Percentiles rank a stretch among this genome's conserved stretches.
phyloP scores from a whole-genome alignment of 2,329 filamentous ascomycete genomes.

The Claviceps digitariae region DNA sequence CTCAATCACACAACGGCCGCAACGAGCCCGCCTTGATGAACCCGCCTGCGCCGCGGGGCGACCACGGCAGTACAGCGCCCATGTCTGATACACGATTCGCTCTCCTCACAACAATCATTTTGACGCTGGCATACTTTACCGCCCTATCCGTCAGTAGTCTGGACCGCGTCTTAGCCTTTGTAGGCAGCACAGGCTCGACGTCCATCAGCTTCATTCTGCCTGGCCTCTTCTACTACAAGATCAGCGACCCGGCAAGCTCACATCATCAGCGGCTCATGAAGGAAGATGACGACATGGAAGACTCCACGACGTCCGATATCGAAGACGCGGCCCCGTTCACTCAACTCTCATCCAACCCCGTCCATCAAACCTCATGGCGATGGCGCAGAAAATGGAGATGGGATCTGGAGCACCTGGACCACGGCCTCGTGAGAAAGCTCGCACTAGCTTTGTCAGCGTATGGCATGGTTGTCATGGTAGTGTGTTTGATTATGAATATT shows the following conservation, averaged over 20 bases:
- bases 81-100: constrained; percentile 88
- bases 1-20: constrained; percentile 23
- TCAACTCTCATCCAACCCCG: constrained; percentile 21
- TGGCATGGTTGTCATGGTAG: constrained; percentile 75
- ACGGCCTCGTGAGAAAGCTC: constrained; percentile 53
- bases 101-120: constrained; percentile 71
- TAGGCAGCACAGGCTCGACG: constrained; percentile 86
- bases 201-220: constrained; percentile 96
- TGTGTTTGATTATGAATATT: constrained; percentile 74
- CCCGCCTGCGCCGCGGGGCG: constrained; percentile 27
- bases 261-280: constrained; percentile 80
- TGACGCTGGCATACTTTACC: constrained; percentile 72
- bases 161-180: constrained; percentile 85
- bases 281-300: constrained; percentile 75
- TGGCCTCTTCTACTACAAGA: constrained; percentile 96
- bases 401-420: constrained; percentile 50
- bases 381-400: constrained; percentile 44
- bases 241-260: constrained; percentile 75
- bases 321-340: constrained; percentile 31
- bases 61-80: constrained; percentile 39
- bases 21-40: constrained; percentile 29
- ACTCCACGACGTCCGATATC: constrained; percentile 36
- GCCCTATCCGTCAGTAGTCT: constrained; percentile 85
- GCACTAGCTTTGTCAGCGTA: constrained; percentile 70
- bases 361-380: constrained; percentile 27